A percentile compares a stretch with the other conserved stretches of the same genome.
Evolutionary conservation across 129 eudicot species (phyloP).

Genomic region (Lactuca saligna): DNA sequence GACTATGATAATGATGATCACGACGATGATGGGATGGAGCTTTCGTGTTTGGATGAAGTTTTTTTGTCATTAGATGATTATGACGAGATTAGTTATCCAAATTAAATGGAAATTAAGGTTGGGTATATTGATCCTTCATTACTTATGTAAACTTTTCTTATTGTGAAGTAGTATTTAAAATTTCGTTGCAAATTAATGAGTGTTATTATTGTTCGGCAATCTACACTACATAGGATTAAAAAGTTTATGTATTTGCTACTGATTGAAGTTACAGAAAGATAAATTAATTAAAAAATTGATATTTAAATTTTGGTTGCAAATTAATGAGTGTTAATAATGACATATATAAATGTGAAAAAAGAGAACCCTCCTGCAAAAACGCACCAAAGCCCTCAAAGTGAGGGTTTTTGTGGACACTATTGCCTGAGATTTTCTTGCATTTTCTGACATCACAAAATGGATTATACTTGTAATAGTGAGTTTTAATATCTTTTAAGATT

Average conservation of each 20-base stretch:
- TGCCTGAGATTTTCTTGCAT: conserved; percentile 36
- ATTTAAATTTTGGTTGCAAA: conserved; percentile 12
- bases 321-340: conserved; percentile 36
- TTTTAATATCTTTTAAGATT: too few relatives aligned
- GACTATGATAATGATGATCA: conserved; percentile 40
- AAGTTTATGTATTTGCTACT: too few relatives aligned
- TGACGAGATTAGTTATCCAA: conserved; percentile 78
- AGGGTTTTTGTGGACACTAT: conserved; percentile 32
- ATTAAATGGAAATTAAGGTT: conserved; percentile 10
- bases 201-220: too few relatives aligned
- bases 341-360: conserved; percentile 34
- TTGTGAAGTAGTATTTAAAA: too few relatives aligned
- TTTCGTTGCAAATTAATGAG: too few relatives aligned
- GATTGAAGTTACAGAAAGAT: not conserved
- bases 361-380: conserved; percentile 38
- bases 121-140: not conserved
- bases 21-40: conserved; percentile 50
- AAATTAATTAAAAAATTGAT: conserved; percentile 13
- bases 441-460: conserved; percentile 15
- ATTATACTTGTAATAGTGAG: too few relatives aligned
- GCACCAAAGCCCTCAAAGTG: conserved; percentile 34
- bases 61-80: conserved; percentile 76
- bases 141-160: conserved; percentile 16
- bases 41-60: conserved; percentile 90
- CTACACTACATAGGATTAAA: too few relatives aligned